phyloP scores from a whole-genome alignment of 352 stramenopile species.

The Phytopythium litorale region DNA sequence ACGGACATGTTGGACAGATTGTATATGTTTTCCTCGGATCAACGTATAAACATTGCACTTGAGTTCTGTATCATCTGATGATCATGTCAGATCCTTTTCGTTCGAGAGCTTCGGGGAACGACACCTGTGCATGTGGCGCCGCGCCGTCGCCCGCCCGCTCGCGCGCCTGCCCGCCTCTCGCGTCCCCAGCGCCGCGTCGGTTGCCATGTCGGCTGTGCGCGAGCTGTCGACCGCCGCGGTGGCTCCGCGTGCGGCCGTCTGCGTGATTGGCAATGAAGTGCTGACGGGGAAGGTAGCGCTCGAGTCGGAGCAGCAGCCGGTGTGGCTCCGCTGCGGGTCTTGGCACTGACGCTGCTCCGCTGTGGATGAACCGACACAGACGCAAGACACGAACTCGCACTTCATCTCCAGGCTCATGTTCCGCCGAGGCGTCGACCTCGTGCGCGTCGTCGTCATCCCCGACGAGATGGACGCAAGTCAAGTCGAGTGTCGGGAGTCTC shows the following conservation, averaged over 20 bases:
- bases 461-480: constrained; percentile 61
- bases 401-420: constrained; percentile 84
- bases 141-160: constrained; percentile 1
- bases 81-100: too few species aligned
- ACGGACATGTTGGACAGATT: too few species aligned
- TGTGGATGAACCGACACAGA: constrained; percentile 24
- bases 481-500: too few species aligned
- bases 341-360: not conserved
- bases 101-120: not conserved
- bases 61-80: too few species aligned
- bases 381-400: constrained; percentile 82
- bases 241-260: constrained; percentile 45
- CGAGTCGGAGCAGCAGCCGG: too few species aligned
- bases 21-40: too few species aligned
- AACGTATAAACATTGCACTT: too few species aligned
- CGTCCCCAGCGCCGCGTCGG: not conserved
- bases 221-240: not conserved
- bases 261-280: constrained; percentile 66
- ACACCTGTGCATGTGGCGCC: constrained; percentile 4
- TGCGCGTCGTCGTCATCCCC: constrained; percentile 73
- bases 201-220: not conserved
- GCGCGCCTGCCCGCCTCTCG: not conserved
- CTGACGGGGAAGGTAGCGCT: constrained; percentile 49
- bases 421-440: constrained; percentile 68
- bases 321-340: too few species aligned